These are phyloP conservation scores for Helichrysum umbraculigerum DNA, from an alignment of 129 eudicot species.

Conservation along the genomic window DNA sequence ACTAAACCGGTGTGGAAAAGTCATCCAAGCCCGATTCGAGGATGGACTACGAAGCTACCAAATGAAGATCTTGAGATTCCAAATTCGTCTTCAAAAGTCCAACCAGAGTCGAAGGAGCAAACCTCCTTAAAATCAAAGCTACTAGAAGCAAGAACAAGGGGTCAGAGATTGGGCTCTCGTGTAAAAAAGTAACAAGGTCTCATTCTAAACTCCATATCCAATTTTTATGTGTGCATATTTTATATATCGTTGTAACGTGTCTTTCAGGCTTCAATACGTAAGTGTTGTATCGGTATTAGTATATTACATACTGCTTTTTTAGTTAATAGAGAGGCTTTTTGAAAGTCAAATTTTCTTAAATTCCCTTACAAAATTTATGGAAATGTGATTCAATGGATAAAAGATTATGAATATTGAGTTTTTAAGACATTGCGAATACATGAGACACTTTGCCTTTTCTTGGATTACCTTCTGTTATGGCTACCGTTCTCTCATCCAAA, in stretches of 20 bases:
- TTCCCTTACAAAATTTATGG: background rate
- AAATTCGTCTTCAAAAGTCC: conserved; percentile 54
- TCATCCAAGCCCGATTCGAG: conserved; percentile 74
- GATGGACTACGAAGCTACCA: conserved; percentile 72
- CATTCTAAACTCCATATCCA: conserved; percentile 29
- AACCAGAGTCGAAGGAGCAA: conserved; percentile 51
- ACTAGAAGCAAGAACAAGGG: conserved; percentile 71
- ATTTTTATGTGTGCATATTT: conserved; percentile 23
- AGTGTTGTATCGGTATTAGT: conserved; percentile 10
- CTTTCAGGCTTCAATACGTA: conserved; percentile 5
- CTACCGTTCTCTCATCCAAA: conserved; percentile 64
- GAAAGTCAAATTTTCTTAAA: background rate
- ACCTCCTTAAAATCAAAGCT: conserved; percentile 65
- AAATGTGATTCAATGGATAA: background rate
- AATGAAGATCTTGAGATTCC: conserved; percentile 49
- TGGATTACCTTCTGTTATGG: conserved; percentile 74
- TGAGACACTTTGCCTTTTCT: conserved; percentile 46
- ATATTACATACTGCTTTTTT: background rate
- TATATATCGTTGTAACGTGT: conserved; percentile 24
- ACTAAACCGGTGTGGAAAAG: conserved; percentile 54
- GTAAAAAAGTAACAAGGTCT: conserved; percentile 51
- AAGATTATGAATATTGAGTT: conserved; percentile 9
- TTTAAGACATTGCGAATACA: conserved; percentile 45
- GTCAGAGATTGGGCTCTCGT: conserved; percentile 80
- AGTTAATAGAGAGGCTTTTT: background rate